These are phyloP conservation scores for Clonostachys rhizophaga DNA, from an alignment of 2,329 filamentous ascomycete genomes.

Conservation along the genomic window DNA sequence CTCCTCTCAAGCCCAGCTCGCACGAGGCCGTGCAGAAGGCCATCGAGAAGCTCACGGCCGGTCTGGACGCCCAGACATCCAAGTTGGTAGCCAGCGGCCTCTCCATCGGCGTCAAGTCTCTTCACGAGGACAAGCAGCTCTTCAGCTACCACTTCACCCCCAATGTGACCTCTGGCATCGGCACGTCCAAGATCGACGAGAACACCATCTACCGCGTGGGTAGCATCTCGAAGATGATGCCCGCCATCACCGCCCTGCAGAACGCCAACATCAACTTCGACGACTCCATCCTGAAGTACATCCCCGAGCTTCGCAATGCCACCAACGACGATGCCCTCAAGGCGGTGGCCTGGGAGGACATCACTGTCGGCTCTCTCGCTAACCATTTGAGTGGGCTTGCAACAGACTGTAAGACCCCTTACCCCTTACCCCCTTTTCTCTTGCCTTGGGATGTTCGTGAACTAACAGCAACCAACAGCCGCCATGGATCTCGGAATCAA, in stretches of 20 bases:
- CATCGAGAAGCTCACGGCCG: constrained; percentile 7
- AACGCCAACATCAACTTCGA: constrained; percentile 23
- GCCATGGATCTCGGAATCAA: constrained; percentile 22
- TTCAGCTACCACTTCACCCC: constrained; percentile 32
- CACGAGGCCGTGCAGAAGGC: constrained; percentile 16
- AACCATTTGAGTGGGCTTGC: constrained; percentile 38
- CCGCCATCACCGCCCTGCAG: constrained; percentile 21
- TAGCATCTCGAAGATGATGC: constrained; percentile 25
- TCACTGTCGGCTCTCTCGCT: constrained; percentile 38
- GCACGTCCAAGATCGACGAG: constrained; percentile 14
- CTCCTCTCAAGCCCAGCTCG: constrained; percentile 17
- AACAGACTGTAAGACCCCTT: constrained; percentile 21
- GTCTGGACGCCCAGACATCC: constrained; percentile 14
- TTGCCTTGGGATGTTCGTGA: neutral
- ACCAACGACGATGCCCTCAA: constrained; percentile 17
- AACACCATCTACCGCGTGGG: constrained; percentile 27
- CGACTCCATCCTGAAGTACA: constrained; percentile 36
- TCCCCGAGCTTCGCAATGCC: constrained; percentile 27
- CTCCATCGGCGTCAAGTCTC: constrained; percentile 29
- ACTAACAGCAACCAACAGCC: constrained; percentile 12
- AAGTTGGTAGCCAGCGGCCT: constrained; percentile 20
- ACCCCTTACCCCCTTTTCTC: neutral
- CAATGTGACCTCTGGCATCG: constrained; percentile 9
- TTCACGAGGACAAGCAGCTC: constrained; percentile 25
- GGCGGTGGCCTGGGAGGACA: constrained; percentile 36